phyloP scores from a whole-genome alignment of 306 rosid species.

The Trifolium subterraneum region DNA sequence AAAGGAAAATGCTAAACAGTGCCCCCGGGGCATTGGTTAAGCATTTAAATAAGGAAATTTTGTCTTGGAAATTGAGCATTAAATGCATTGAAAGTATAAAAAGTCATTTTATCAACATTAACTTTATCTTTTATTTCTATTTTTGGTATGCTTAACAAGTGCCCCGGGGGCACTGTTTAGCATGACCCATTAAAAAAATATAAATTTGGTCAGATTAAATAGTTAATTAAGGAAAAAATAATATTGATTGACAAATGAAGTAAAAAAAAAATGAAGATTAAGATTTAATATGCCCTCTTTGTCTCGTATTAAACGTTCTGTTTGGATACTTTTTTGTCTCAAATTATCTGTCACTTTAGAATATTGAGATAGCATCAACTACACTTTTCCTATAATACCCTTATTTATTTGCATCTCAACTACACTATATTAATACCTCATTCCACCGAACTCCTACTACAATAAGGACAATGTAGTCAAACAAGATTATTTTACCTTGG shows the following conservation, averaged over 20 bases:
- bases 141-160: too few relatives aligned
- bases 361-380: background rate
- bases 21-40: too few relatives aligned
- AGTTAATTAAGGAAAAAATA: background rate
- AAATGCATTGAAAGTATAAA: too few relatives aligned
- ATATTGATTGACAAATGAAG: background rate
- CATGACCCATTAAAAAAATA: too few relatives aligned
- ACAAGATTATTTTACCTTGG: background rate
- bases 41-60: too few relatives aligned
- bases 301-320: background rate
- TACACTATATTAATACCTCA: background rate
- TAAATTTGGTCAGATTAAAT: background rate
- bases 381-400: background rate
- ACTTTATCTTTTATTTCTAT: too few relatives aligned
- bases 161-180: too few relatives aligned
- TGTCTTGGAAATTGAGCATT: too few relatives aligned
- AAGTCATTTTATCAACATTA: too few relatives aligned
- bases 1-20: too few relatives aligned
- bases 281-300: background rate
- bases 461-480: background rate
- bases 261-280: too few relatives aligned
- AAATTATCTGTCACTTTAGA: background rate
- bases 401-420: background rate
- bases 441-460: background rate
- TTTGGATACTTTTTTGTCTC: background rate